phyloP scores from a whole-genome alignment of 140 eudicot species.

The Ambrosia hybrid region DNA sequence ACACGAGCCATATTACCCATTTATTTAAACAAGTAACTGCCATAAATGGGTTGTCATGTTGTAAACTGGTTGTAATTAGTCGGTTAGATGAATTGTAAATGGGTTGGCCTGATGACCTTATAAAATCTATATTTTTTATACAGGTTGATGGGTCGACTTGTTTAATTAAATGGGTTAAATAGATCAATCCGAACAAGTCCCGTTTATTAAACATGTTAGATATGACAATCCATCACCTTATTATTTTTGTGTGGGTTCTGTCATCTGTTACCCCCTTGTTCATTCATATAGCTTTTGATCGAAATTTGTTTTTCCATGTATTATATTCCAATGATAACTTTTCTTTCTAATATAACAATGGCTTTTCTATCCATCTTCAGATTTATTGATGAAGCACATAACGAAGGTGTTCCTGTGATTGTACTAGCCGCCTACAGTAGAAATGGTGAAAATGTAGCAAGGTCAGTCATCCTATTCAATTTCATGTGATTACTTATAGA shows the following conservation, averaged over 20 bases:
- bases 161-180: not conserved
- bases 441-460: constrained; percentile 74
- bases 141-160: not conserved
- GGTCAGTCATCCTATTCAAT: constrained; percentile 39
- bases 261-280: not conserved
- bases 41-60: not conserved
- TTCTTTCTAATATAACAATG: not conserved
- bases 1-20: not conserved
- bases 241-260: not conserved
- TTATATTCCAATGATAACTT: not conserved
- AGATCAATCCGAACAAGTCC: not conserved
- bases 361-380: constrained; percentile 38
- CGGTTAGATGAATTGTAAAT: not conserved
- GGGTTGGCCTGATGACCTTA: not conserved
- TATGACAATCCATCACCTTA: not conserved
- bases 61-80: not conserved
- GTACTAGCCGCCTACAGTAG: constrained; percentile 67
- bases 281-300: not conserved
- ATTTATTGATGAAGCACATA: constrained; percentile 73
- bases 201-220: not conserved
- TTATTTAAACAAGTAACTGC: not conserved
- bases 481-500: constrained; percentile 9
- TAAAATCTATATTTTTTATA: not conserved
- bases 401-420: constrained; percentile 69
- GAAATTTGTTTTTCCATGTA: not conserved